A percentile compares a stretch with the other conserved stretches of the same genome.
Conservation (phyloP, 1,284 basidiomycete genomes). For the Fomitiporia mediterranea region DNA sequence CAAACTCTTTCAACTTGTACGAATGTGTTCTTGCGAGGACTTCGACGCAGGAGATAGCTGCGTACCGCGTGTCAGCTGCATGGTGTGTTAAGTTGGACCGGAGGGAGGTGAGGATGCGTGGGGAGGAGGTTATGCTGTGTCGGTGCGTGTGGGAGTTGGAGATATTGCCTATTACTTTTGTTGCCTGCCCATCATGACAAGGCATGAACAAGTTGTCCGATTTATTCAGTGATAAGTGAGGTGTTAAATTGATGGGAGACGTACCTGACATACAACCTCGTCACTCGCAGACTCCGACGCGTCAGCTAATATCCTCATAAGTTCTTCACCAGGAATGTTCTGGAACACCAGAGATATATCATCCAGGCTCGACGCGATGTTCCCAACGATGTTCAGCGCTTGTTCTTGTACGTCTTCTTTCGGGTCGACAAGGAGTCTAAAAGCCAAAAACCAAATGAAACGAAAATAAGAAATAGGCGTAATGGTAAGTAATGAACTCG, state of each 20-base stretch:
- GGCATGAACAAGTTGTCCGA: background rate
- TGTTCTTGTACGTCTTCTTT: conserved; percentile 61
- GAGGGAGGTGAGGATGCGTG: conserved; percentile 46
- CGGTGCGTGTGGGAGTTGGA: conserved; percentile 45
- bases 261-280: conserved; percentile 49
- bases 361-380: conserved; percentile 48
- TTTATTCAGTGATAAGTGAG: background rate
- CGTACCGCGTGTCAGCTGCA: conserved; percentile 52
- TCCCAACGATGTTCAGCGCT: conserved; percentile 55
- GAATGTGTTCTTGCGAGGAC: conserved; percentile 42
- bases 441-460: background rate
- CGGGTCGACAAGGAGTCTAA: conserved; percentile 45
- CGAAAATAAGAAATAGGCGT: too few species aligned
- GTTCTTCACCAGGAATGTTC: conserved; percentile 41
- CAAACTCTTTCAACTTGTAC: conserved; percentile 37
- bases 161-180: conserved; percentile 58
- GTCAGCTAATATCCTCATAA: conserved; percentile 41
- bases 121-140: conserved; percentile 44
- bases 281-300: conserved; percentile 47
- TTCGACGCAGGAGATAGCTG: conserved; percentile 52
- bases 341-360: conserved; percentile 57
- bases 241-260: conserved; percentile 7
- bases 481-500: too few species aligned
- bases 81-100: conserved; percentile 56
- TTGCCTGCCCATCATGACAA: conserved; percentile 36